Evolutionary conservation across 495 filamentous ascomycete genomes (phyloP), one percentile per base, ranked within the genome.

Genomic region (Neurospora tetrasperma): DNA sequence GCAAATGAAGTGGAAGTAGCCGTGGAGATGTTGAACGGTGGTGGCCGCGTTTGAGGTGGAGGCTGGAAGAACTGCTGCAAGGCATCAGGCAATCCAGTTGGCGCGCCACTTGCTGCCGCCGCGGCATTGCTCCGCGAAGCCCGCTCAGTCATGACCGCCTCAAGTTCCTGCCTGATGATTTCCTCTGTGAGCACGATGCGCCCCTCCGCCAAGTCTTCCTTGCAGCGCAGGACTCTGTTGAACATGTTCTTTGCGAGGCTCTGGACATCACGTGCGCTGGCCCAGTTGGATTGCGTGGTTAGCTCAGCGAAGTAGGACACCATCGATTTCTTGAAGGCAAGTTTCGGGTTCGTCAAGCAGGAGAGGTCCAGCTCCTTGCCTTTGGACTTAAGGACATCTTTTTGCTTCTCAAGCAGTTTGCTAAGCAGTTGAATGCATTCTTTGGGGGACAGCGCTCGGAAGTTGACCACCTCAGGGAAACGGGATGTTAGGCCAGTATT

Each of bases 191-290:
- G 76, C 0, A 72, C 27, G 5, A 80, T 48, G 3, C 71, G 54
- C 0, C 75, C 73, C 2, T 69, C 71, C 0, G 76, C 69, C 0
- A 78, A 54, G 0, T 77, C 78, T 2, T 75, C 77, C 76, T 66
- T 73, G 78, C 12, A 90, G 75, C 73, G 78, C 12, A 90, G 75
- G 4, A 83, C 72, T 59, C 77, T 80, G n/a, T 81, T 75, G 72
- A 86, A 87, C 16, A 92, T 84, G 0, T 59, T 77, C 73, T 88
- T 90, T 0, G 81, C 85, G 1, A 93, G 54, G 0, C 84, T 87
- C 44, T 88, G 80, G 0, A 94, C 84, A 71, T 93, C 91, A 10
- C 91, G 81, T 0, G 89, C 91, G 75, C 90, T 94, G 4, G 84
- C 91, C 90, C 90, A 94, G 16, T 82, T 84, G n/a, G 82, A 71